Percentiles rank a stretch among this genome's conserved stretches.
Conservation (phyloP, 208 protist genomes). For the Porcisia hertigi region DNA sequence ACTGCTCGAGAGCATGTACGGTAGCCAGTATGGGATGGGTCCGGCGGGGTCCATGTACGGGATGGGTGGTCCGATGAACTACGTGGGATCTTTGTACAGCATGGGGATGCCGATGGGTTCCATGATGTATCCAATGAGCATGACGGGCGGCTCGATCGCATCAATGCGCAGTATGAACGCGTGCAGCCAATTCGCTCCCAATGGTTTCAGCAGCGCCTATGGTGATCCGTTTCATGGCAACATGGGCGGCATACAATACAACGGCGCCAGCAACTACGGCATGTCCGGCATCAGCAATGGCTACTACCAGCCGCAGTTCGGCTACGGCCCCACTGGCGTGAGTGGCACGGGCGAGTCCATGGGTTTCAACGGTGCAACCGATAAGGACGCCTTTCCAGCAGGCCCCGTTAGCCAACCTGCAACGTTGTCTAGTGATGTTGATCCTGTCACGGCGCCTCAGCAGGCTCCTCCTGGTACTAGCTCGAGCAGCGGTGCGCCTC, state of each 20-base stretch:
- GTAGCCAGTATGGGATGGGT: constrained; percentile 32
- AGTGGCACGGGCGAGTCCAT: constrained; percentile 18
- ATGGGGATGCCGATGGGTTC: constrained; percentile 30
- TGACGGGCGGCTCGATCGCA: constrained; percentile 24
- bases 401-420: background rate
- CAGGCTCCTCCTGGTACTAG: background rate
- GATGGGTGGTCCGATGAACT: constrained; percentile 24
- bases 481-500: background rate
- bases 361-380: background rate
- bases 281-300: constrained; percentile 13
- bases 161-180: constrained; percentile 37
- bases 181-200: constrained; percentile 15
- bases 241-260: constrained; percentile 9
- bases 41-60: constrained; percentile 22
- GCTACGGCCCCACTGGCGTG: constrained; percentile 27
- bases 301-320: constrained; percentile 4
- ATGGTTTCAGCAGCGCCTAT: constrained; percentile 38
- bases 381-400: background rate
- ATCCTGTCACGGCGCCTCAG: background rate
- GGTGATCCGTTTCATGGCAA: constrained; percentile 14
- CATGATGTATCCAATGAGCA: constrained; percentile 13
- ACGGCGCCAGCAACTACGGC: constrained; percentile 27
- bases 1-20: constrained; percentile 16
- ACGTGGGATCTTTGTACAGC: constrained; percentile 39
- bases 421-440: background rate